phyloP scores from a whole-genome alignment of 768 basidiomycete species.

The Boletus edulis region DNA sequence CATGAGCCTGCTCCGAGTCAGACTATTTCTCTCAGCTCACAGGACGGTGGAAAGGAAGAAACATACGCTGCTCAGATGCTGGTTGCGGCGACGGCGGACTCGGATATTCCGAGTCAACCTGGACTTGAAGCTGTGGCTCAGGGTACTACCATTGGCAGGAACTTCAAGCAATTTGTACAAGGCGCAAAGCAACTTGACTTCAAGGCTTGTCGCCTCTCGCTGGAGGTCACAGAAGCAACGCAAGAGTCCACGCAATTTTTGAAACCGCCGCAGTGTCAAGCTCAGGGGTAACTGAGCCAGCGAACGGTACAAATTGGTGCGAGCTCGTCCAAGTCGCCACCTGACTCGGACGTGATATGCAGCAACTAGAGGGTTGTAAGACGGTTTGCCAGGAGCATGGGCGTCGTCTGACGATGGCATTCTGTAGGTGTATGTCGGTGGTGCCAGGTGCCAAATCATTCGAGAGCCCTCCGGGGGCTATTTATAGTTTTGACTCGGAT shows the following conservation, averaged over 20 bases:
- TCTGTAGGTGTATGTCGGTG: neutral
- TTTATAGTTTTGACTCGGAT: too few relatives aligned
- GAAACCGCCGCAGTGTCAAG: neutral
- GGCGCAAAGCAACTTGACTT: neutral
- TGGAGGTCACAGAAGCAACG: neutral
- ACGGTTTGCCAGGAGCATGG: neutral
- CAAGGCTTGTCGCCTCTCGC: neutral
- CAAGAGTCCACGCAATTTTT: neutral
- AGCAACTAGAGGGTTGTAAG: neutral
- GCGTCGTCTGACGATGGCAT: neutral
- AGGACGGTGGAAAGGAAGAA: too few relatives aligned
- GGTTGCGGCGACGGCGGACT: too few relatives aligned
- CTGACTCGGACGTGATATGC: neutral
- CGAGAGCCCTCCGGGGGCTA: too few relatives aligned
- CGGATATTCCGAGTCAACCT: too few relatives aligned
- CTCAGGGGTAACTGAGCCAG: neutral
- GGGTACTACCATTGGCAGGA: neutral
- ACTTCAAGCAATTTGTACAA: neutral
- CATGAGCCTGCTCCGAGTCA: too few relatives aligned
- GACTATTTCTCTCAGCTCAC: too few relatives aligned
- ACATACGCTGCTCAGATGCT: too few relatives aligned
- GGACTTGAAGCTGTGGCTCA: too few relatives aligned
- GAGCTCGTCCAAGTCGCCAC: neutral
- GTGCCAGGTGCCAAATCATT: too few relatives aligned
- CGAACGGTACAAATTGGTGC: neutral